A percentile compares a stretch with the other conserved stretches of the same genome.
These are phyloP conservation scores for Plasmodium adleri DNA, from an alignment of 169 alveolate genomes.

Conservation along the genomic window DNA sequence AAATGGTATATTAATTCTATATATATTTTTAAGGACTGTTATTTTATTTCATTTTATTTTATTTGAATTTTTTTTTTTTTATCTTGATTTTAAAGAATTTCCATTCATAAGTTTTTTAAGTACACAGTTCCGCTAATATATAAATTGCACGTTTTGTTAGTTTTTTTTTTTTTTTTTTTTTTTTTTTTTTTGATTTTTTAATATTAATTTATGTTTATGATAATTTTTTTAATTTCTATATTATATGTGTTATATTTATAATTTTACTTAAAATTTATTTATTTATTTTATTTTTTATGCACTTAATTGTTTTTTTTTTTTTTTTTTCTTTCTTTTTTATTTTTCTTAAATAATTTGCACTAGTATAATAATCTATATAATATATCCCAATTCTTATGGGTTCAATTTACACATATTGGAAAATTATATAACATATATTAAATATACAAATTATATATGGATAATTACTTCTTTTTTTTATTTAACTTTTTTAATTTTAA, in stretches of 20 bases:
- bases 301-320: conserved; percentile 14
- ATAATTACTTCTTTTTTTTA: background rate
- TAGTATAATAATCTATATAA: conserved; percentile 18
- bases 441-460: background rate
- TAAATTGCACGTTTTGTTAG: conserved; percentile 20
- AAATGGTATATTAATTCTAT: no score
- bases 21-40: background rate
- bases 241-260: conserved; percentile 18
- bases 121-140: background rate
- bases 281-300: conserved; percentile 37
- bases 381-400: background rate
- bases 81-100: conserved; percentile 13
- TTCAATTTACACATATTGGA: conserved; percentile 21
- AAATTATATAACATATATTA: no score
- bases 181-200: no score
- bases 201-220: background rate
- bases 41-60: background rate
- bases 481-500: background rate
- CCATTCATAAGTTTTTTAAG: background rate
- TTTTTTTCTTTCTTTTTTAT: conserved; percentile 15
- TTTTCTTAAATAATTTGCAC: conserved; percentile 42
- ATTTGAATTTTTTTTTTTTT: conserved; percentile 13
- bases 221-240: background rate
- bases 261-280: conserved; percentile 11
- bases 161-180: conserved; percentile 17